Evolutionary conservation across 148 eudicot genomes (phyloP), one percentile per base, ranked within the genome.

Genomic region (Dysphania ambrosioides): DNA sequence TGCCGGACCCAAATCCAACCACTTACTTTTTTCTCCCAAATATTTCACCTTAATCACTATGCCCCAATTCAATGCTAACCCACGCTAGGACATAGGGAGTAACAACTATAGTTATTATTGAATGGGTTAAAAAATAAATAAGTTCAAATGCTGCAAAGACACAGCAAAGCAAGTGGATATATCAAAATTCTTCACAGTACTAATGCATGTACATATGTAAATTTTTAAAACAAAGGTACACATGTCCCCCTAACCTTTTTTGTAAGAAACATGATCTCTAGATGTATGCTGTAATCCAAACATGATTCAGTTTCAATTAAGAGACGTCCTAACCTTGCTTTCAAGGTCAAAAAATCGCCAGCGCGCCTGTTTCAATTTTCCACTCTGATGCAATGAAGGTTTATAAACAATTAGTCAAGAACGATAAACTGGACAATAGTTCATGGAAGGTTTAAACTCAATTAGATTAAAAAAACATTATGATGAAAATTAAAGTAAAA

Each of bases 351-450:
- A 82, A 51, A 91, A 91, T 80, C 84, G 88, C 77, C 80, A 83
- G 66, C 96, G 96, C 41, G 91, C 86, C 64, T 83, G 90, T 81
- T 84, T 90, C 77, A 95, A 86, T 68, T 81, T 78, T 61, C 96
- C 75, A 80, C 96, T 95, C 98, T 94, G 89, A 69, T 64, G 74
- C 72, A 67, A 24, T 68, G 53, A 61, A 59, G 47, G 41, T 62
- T 49, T 51, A 69, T 30, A 58, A 65, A 74, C 35, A 64, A 74
- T 56, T 38, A 74, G 71, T 63, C 34, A 44, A 29, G 27, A 59
- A 73, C 24, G 63, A 56, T 61, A 34, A 23, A 47, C 53, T 2
- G 4, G 16, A 15, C 53, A 47, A 47, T 47, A 13, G 53, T 47
- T 47, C 18, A 47, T 1, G 21, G 53, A 47, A 47, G 53, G 19